Evolutionary conservation across 306 rosid genomes (phyloP).

Genomic region (Pterocarpus macrocarpus): DNA sequence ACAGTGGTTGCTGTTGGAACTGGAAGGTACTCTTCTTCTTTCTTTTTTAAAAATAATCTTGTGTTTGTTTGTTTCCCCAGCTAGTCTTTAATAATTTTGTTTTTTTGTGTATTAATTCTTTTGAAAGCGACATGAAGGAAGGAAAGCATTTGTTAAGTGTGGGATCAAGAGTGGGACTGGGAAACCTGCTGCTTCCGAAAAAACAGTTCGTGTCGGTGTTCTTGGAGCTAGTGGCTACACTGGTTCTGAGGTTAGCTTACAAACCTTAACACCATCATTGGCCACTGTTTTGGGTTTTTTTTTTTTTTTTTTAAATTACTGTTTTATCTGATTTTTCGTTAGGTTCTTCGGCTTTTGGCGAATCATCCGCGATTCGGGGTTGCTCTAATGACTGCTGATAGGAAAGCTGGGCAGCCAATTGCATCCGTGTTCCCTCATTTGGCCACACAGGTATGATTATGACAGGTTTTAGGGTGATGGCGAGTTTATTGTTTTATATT

Average conservation of each 20-base stretch:
- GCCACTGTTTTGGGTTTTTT: background rate
- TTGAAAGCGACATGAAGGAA: conserved; percentile 55
- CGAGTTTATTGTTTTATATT: too few relatives aligned
- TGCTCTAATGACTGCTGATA: conserved; percentile 84
- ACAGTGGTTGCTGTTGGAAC: background rate
- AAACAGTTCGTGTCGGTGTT: conserved; percentile 82
- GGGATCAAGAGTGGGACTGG: conserved; percentile 47
- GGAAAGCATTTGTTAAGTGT: conserved; percentile 70
- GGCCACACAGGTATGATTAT: conserved; percentile 63
- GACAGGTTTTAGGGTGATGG: background rate
- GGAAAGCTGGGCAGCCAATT: conserved; percentile 92
- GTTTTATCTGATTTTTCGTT: conserved; percentile 34
- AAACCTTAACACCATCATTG: background rate
- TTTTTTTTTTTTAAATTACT: conserved; percentile 18
- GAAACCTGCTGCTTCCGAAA: conserved; percentile 51
- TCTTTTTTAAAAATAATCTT: background rate
- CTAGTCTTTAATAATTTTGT: background rate
- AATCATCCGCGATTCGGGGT: conserved; percentile 88
- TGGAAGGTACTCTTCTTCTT: background rate
- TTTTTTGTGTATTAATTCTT: background rate
- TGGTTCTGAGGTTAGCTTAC: conserved; percentile 83
- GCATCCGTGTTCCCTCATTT: conserved; percentile 91
- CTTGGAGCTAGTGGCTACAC: conserved; percentile 99
- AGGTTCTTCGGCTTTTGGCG: conserved; percentile 91
- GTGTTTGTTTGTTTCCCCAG: background rate